These are phyloP conservation scores for Syzygium grande DNA, from an alignment of 345 rosid genomes.

Conservation along the genomic window DNA sequence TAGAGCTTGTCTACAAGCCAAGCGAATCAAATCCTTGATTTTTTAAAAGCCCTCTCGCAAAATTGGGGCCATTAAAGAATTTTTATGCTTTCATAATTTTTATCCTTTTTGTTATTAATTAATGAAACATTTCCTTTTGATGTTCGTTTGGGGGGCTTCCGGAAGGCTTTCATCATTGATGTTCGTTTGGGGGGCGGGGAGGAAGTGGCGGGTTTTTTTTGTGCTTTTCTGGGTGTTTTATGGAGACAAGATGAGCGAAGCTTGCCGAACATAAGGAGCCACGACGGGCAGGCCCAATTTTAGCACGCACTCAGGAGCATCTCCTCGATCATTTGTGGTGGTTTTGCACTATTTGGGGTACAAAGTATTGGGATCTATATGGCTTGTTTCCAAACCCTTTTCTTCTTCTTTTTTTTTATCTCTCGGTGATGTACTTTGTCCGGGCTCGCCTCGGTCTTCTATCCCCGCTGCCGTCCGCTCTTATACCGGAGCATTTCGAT, in stretches of 20 bases:
- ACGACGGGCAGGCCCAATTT: neutral
- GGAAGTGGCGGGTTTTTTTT: neutral
- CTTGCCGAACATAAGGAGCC: neutral
- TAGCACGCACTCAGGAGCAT: neutral
- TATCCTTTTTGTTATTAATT: too few species aligned
- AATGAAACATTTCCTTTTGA: too few species aligned
- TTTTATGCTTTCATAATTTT: too few species aligned
- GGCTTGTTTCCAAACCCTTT: neutral
- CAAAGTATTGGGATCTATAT: neutral
- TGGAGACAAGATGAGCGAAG: neutral
- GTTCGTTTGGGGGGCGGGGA: neutral
- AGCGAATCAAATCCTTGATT: too few species aligned
- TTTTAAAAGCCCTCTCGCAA: too few species aligned
- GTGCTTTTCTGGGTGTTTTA: neutral
- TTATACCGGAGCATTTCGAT: neutral
- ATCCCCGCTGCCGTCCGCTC: too few species aligned
- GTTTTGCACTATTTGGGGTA: neutral
- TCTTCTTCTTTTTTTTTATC: neutral
- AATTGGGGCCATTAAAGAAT: too few species aligned
- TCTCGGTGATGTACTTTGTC: neutral
- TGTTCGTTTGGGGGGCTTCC: too few species aligned
- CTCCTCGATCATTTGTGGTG: neutral
- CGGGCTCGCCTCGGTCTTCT: neutral
- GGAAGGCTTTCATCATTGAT: neutral
- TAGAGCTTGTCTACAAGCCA: too few species aligned